Evolutionary conservation across 805 yeast species (phyloP).

Genomic region (Kodamaea kakaduensis): DNA sequence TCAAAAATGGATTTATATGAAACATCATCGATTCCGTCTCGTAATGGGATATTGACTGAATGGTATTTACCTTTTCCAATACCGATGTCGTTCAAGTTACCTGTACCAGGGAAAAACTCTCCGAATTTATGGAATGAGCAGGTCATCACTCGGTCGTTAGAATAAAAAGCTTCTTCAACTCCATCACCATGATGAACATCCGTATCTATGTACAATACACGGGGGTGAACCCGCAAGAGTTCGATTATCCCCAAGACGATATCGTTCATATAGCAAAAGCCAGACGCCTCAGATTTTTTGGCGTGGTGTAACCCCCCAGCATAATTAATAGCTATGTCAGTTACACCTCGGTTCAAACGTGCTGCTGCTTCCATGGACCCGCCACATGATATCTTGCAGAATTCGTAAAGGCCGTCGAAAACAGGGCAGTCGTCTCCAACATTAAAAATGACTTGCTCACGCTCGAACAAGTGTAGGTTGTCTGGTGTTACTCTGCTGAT

Average conservation of each 20-base stretch:
- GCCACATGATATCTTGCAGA: constrained; percentile 24
- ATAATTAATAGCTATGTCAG: constrained; percentile 26
- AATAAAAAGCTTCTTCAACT: constrained; percentile 26
- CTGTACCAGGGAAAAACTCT: constrained; percentile 28
- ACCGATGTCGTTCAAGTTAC: constrained; percentile 26
- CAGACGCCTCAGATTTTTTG: constrained; percentile 24
- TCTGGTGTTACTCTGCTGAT: constrained; percentile 23
- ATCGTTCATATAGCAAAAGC: constrained; percentile 26
- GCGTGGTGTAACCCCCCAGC: constrained; percentile 29
- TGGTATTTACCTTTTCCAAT: constrained; percentile 26
- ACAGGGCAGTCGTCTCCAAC: constrained; percentile 27
- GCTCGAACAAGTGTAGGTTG: constrained; percentile 23
- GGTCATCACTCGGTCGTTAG: constrained; percentile 27
- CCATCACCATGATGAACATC: constrained; percentile 29
- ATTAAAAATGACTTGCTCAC: constrained; percentile 25
- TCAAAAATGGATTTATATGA: constrained; percentile 26
- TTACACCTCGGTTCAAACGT: constrained; percentile 22
- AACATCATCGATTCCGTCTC: constrained; percentile 27
- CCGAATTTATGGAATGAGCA: constrained; percentile 27
- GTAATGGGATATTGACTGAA: constrained; percentile 24
- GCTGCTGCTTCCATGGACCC: constrained; percentile 30
- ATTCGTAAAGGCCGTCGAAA: constrained; percentile 25
- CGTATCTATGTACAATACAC: constrained; percentile 26
- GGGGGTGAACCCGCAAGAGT: constrained; percentile 23
- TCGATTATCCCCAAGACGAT: constrained; percentile 26